Conservation (phyloP, 495 filamentous ascomycete species). For the Neurospora sp. region DNA sequence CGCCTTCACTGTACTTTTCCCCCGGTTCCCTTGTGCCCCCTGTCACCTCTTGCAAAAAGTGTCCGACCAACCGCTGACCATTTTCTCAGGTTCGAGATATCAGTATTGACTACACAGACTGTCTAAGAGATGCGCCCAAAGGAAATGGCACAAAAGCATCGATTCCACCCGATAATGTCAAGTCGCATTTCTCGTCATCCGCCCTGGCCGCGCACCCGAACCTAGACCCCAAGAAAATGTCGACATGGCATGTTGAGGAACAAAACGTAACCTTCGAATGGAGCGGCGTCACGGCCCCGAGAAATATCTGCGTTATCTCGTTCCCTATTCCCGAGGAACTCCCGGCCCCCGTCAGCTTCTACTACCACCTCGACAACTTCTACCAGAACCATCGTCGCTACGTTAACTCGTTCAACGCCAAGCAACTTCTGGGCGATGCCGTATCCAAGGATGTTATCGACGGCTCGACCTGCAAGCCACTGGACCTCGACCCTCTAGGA, state of each 20-base stretch:
- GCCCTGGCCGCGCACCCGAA: conserved; percentile 15
- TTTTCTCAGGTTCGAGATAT: conserved; percentile 73
- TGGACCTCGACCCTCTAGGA: conserved; percentile 41
- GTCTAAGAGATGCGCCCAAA: conserved; percentile 41
- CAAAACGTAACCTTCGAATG: conserved; percentile 12
- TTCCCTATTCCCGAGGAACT: conserved; percentile 74
- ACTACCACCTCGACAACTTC: conserved; percentile 95
- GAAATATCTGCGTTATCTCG: conserved; percentile 49
- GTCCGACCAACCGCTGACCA: conserved; percentile 20
- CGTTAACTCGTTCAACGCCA: conserved; percentile 72
- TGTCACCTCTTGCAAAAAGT: neutral
- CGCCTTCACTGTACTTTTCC: conserved; percentile 18
- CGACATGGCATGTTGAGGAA: conserved; percentile 15
- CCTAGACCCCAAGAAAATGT: conserved; percentile 16
- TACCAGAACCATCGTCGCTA: conserved; percentile 99
- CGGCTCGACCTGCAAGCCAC: conserved; percentile 61
- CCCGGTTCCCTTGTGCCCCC: neutral
- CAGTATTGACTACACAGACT: conserved; percentile 80
- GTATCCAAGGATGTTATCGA: conserved; percentile 51
- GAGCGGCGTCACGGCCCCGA: conserved; percentile 11
- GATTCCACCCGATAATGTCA: conserved; percentile 49
- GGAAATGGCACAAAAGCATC: conserved; percentile 6
- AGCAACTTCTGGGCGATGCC: conserved; percentile 70
- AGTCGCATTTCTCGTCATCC: conserved; percentile 54
- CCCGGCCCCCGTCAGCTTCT: conserved; percentile 71